A percentile compares a stretch with the other conserved stretches of the same genome.
Conservation (phyloP, 1,284 basidiomycete species). For the Moesziomyces parantarcticus region DNA sequence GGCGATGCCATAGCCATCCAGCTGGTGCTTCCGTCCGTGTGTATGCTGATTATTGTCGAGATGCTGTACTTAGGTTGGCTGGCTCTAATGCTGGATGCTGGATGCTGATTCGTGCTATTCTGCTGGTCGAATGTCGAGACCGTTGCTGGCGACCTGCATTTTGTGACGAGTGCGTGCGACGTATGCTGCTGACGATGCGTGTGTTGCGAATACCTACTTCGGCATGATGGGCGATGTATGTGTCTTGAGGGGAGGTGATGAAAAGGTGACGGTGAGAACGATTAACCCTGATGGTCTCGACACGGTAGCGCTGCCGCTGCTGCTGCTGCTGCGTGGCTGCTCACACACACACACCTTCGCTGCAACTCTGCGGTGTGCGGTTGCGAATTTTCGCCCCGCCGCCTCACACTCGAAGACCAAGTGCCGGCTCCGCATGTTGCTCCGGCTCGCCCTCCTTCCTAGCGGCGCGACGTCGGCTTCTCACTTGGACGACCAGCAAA, state of each 20-base stretch:
- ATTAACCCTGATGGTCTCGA: constrained; percentile 19
- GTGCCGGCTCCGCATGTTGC: neutral
- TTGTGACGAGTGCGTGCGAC: constrained; percentile 2
- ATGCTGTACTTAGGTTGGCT: neutral
- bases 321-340: constrained; percentile 5
- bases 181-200: constrained; percentile 10
- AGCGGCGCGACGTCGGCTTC: too few species aligned
- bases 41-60: too few species aligned
- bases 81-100: neutral
- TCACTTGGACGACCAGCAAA: too few species aligned
- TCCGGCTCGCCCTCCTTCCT: neutral
- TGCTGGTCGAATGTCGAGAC: neutral
- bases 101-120: neutral
- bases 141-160: constrained; percentile 1
- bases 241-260: constrained; percentile 44
- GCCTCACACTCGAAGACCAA: neutral
- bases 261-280: constrained; percentile 35
- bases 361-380: constrained; percentile 3
- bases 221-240: constrained; percentile 62
- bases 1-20: too few species aligned
- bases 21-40: too few species aligned
- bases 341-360: constrained; percentile 2
- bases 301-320: constrained; percentile 6
- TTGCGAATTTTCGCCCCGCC: neutral
- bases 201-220: constrained; percentile 51